Conservation (phyloP, 805 yeast species). For the Schwanniomyces vanrijiae region DNA sequence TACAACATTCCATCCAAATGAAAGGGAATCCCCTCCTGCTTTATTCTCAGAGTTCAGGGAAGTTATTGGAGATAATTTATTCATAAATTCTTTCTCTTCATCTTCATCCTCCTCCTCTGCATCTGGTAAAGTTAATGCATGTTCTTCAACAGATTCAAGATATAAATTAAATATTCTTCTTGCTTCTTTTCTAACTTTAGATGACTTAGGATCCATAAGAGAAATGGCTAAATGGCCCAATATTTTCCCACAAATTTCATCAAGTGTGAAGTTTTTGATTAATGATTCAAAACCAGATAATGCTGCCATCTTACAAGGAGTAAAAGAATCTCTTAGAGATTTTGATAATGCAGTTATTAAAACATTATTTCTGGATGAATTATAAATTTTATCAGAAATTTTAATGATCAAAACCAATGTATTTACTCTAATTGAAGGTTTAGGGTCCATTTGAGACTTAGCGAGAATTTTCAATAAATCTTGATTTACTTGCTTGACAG, state of each 20-base stretch:
- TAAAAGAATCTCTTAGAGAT: constrained; percentile 75
- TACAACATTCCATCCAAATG: constrained; percentile 39
- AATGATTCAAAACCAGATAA: constrained; percentile 69
- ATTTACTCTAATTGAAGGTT: constrained; percentile 74
- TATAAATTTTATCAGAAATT: constrained; percentile 59
- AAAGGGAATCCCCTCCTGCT: constrained; percentile 9
- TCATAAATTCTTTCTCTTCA: constrained; percentile 39
- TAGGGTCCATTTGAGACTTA: constrained; percentile 73
- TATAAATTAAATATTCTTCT: constrained; percentile 63
- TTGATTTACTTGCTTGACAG: constrained; percentile 81
- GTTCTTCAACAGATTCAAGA: constrained; percentile 37
- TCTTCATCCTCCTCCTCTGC: constrained; percentile 37
- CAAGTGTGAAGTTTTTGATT: constrained; percentile 66
- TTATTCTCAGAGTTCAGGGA: constrained; percentile 5
- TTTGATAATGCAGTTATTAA: constrained; percentile 84
- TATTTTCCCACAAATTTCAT: constrained; percentile 74
- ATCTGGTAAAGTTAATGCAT: constrained; percentile 34
- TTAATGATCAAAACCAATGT: constrained; percentile 69
- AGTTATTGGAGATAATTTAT: constrained; percentile 20
- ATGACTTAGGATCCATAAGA: constrained; percentile 66
- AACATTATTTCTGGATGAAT: constrained; percentile 63
- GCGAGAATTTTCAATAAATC: constrained; percentile 82
- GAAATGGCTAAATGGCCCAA: constrained; percentile 85
- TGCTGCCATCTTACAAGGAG: constrained; percentile 75
- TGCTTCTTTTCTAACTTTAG: constrained; percentile 71